Percentiles rank a stretch among this genome's conserved stretches.
Evolutionary conservation across 768 basidiomycete species (phyloP).

Genomic region (Leccinum uliginosum): DNA sequence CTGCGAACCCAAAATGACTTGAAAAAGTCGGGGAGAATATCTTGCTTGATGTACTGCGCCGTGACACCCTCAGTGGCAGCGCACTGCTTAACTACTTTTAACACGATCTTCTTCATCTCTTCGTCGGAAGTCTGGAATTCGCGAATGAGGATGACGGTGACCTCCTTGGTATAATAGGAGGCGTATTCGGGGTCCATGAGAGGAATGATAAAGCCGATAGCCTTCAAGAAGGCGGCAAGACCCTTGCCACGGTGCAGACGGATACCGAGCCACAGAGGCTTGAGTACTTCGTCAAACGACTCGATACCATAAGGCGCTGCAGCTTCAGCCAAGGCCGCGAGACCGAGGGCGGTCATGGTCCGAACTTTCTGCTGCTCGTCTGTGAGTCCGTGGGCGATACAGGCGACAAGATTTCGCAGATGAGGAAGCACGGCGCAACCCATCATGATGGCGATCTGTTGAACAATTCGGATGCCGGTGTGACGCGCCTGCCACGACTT

Average conservation of each 20-base stretch:
- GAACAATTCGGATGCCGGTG: conserved; percentile 98
- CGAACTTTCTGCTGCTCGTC: conserved; percentile 80
- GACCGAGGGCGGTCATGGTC: conserved; percentile 72
- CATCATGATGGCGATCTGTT: conserved; percentile 99
- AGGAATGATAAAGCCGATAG: conserved; percentile 98
- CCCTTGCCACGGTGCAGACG: conserved; percentile 76
- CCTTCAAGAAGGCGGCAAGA: conserved; percentile 76
- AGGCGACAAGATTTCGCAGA: conserved; percentile 92
- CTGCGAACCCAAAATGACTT: conserved; percentile 98
- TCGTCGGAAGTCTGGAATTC: conserved; percentile 99
- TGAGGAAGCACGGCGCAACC: conserved; percentile 98
- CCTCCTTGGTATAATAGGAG: conserved; percentile 98
- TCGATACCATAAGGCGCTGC: conserved; percentile 99
- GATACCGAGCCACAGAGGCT: conserved; percentile 76
- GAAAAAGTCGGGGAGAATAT: conserved; percentile 99
- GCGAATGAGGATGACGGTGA: conserved; percentile 93
- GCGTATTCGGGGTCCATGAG: conserved; percentile 99
- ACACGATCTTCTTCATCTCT: conserved; percentile 99
- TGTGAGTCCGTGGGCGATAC: conserved; percentile 79
- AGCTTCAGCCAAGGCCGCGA: conserved; percentile 94
- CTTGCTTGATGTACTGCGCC: conserved; percentile 91
- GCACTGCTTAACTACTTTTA: conserved; percentile 99
- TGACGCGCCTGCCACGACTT: conserved; percentile 99
- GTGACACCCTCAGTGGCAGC: conserved; percentile 98
- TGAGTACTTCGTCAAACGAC: conserved; percentile 93